Evolutionary conservation across 148 eudicot genomes (phyloP), one percentile per base, ranked within the genome.

Genomic region (Rhododendron mucronatum): DNA sequence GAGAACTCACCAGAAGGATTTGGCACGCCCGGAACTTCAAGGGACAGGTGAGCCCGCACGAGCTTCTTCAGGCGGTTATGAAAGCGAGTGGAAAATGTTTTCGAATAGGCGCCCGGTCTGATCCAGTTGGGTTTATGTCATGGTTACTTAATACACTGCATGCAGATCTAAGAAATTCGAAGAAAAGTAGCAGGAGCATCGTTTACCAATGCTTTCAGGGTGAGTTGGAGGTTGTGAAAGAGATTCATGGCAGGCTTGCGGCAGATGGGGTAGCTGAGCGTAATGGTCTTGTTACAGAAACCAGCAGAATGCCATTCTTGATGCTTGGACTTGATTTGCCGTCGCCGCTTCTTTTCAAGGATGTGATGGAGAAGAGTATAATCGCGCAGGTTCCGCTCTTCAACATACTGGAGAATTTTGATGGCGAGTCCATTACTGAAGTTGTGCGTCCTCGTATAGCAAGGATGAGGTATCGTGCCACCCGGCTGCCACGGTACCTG

Each of bases 331-430:
- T 96, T 91, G 99, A 96, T 90, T 91, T 96, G 88, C 98, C 97
- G 2, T 98, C 98, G 7, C 99, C 98, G 7, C 99, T 98, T 1
- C 95, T 96, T 84, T 96, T 96, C 74, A 90, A 91, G 83, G 99
- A 96, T 87, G 95, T 95, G 78, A 95, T 96, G 98, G 99, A 96
- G 88, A 95, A 95, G 78, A 95, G 95, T 82, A 96, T 95, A 28
- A 96, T 96, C 16, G 98, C 99, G 23, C 99, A 96, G 99, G 96
- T 97, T 89, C 98, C 98, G 50, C 98, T 97, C 86, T 97, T 95
- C 90, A 97, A 94, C 89, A 93, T 95, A 83, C 90, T 97, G 90
- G 95, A 97, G 91, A 97, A 97, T 85, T 97, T 97, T 84, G 99
- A 97, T 85, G 98, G 98, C 48, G 98, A 97, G 89, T 89, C 91